Evolutionary conservation across 2,329 filamentous ascomycete species (phyloP), one percentile per base, ranked within the genome.

Genomic region (Chalaropsis thielavioides): DNA sequence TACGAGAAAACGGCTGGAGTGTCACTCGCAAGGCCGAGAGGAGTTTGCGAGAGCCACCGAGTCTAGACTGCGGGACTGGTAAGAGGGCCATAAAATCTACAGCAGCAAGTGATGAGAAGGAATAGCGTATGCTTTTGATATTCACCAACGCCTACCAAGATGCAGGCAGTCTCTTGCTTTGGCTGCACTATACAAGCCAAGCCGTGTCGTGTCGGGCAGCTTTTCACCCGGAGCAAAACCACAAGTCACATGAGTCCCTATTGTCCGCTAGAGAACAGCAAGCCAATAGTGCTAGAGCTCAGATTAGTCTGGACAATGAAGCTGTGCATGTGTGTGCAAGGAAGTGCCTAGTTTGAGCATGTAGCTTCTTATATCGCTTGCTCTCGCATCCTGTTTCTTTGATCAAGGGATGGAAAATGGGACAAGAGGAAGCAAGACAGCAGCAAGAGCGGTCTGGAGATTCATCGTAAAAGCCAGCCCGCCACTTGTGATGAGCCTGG

Each of bases 381-480:
- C 27, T 35, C 17, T 58, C 31, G 5, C n/a, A 17, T 31, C 54
- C 54, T 58, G 54, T 5, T 5, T 35, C 54, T n/a, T 19, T 17
- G 17, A 56, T 17, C 27, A 19, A n/a, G 19, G 24, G 49, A 31
- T 15, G 49, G 44, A 58, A 58, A 58, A 15, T 58, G 54, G 31
- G 54, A 35, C 54, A 58, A 58, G 27, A 58, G 54, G 54, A 58
- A 58, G 27, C 54, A 35, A n/a, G 13, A 31, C 31, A 19, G 7
- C 27, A 27, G 15, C 51, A 58, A 58, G 54, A 58, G 54, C 54
- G 54, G 54, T 58, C 54, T 58, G 31, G 54, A 58, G 17, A 19
- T n/a, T 38, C 54, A 27, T 38, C 8, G 17, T 38, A 58, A 10
- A 38, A 35, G 8, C 3, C 31, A 31, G 31, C 31, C 31, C 31